These are phyloP conservation scores for Chlamydomonas eustigma DNA, from an alignment of 139 green algal species.

Conservation along the genomic window DNA sequence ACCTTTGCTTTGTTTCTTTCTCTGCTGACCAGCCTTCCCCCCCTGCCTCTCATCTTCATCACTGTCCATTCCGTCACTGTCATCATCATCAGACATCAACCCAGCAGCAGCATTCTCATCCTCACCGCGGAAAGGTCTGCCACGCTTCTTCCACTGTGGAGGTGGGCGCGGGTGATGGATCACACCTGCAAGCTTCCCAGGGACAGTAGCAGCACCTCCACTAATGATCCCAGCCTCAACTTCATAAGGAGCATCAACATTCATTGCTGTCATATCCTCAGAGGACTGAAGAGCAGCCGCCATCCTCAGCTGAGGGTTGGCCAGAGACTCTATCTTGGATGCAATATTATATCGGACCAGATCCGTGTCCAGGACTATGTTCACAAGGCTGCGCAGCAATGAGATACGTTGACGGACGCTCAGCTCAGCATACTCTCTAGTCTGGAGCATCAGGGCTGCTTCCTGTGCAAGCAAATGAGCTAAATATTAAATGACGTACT, in stretches of 20 bases:
- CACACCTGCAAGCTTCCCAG: too few species aligned
- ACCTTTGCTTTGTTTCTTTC: neutral
- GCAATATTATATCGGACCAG: constrained; percentile 50
- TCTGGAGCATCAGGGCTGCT: constrained; percentile 25
- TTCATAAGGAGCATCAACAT: neutral
- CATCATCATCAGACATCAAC: neutral
- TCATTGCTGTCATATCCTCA: neutral
- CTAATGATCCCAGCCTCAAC: neutral
- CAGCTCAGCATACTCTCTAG: constrained; percentile 61
- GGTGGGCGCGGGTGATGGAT: neutral
- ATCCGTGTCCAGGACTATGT: constrained; percentile 58
- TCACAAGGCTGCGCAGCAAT: constrained; percentile 56
- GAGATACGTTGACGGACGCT: constrained; percentile 41
- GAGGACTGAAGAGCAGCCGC: neutral
- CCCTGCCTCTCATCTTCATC: neutral
- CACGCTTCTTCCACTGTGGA: neutral
- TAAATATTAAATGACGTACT: too few species aligned
- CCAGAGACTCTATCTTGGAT: constrained; percentile 46
- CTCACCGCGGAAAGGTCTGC: neutral
- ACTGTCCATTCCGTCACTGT: neutral
- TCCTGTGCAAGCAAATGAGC: too few species aligned
- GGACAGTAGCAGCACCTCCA: too few species aligned
- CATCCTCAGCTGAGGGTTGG: neutral
- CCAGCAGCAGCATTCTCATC: neutral
- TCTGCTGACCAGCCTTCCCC: neutral